Conservation (phyloP, 495 filamentous ascomycete genomes). For the Penicillium alfredii region DNA sequence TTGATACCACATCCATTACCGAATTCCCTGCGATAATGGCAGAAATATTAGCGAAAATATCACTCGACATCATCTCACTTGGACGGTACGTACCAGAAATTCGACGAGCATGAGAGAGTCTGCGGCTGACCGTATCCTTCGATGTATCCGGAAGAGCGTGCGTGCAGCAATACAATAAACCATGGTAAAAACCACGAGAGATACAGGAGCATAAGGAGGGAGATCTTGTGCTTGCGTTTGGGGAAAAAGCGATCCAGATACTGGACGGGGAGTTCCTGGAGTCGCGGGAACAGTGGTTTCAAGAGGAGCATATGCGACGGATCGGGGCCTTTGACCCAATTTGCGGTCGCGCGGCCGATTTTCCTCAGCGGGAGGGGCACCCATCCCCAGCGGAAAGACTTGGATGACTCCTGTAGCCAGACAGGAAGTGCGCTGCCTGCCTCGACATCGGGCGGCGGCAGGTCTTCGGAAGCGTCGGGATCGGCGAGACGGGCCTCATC, state of each 20-base stretch:
- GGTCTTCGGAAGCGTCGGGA: slow-evolving; percentile 37
- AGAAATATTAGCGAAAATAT: slow-evolving; percentile 1
- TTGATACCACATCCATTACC: slow-evolving; percentile 74
- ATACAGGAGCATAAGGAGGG: slow-evolving; percentile 56
- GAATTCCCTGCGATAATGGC: slow-evolving; percentile 44
- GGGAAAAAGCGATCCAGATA: slow-evolving; percentile 59
- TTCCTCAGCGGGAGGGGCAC: slow-evolving; percentile 46
- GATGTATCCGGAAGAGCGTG: slow-evolving; percentile 58
- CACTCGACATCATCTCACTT: neutral
- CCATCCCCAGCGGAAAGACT: slow-evolving; percentile 49
- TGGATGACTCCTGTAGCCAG: slow-evolving; percentile 50
- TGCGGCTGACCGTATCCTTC: slow-evolving; percentile 61
- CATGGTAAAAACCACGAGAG: slow-evolving; percentile 69
- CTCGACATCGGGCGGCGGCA: slow-evolving; percentile 34
- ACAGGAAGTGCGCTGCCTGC: slow-evolving; percentile 37
- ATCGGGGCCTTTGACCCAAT: slow-evolving; percentile 69
- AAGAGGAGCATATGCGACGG: slow-evolving; percentile 59
- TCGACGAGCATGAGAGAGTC: slow-evolving; percentile 61
- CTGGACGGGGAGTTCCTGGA: slow-evolving; percentile 63
- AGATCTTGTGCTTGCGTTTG: slow-evolving; percentile 53
- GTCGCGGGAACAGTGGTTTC: slow-evolving; percentile 57
- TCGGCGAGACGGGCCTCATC: slow-evolving; percentile 35
- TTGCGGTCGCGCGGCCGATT: slow-evolving; percentile 40
- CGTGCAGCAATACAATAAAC: slow-evolving; percentile 57
- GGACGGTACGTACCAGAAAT: slow-evolving; percentile 43